Percentiles rank a stretch among this genome's conserved stretches.
Evolutionary conservation across 352 stramenopile genomes (phyloP).

Genomic region (Pythium vanterpoolii): DNA sequence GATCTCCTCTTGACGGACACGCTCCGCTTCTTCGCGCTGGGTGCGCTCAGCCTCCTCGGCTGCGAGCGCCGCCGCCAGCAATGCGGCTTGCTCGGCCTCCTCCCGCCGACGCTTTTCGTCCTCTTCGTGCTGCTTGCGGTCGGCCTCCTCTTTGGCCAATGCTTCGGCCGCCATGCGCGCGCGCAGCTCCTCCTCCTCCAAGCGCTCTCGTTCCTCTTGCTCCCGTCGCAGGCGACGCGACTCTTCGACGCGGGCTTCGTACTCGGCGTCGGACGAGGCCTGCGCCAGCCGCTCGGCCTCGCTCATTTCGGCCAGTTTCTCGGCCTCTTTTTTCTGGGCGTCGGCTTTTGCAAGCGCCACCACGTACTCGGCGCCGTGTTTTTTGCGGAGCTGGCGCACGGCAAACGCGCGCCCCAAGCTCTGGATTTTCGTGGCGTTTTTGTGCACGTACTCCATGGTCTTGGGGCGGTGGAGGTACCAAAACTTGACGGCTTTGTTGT

Average conservation of each 20-base stretch:
- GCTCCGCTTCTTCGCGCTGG: conserved; percentile 8
- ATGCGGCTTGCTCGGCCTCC: conserved; percentile 24
- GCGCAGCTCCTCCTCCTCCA: conserved; percentile 50
- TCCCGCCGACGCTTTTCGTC: conserved; percentile 12
- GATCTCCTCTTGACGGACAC: conserved; percentile 22
- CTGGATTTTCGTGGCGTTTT: conserved; percentile 87
- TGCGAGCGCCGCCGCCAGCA: conserved; percentile 32
- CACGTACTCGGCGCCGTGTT: conserved; percentile 79
- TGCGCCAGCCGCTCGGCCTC: conserved; percentile 52
- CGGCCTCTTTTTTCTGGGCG: conserved; percentile 56
- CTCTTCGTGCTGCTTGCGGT: conserved; percentile 25
- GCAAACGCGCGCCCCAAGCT: conserved; percentile 72
- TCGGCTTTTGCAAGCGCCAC: conserved; percentile 69
- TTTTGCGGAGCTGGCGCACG: conserved; percentile 65
- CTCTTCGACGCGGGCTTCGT: conserved; percentile 79
- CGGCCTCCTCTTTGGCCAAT: conserved; percentile 34
- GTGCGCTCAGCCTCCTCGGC: conserved; percentile 16
- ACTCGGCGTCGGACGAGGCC: conserved; percentile 49
- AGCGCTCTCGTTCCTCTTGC: conserved; percentile 66
- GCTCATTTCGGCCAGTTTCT: conserved; percentile 61
- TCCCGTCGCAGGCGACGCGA: conserved; percentile 71
- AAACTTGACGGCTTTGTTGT: conserved; percentile 86
- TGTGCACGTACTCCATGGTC: conserved; percentile 88
- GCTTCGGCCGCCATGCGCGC: conserved; percentile 49
- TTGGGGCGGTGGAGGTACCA: conserved; percentile 88